phyloP scores from a whole-genome alignment of 768 basidiomycete genomes.

The Strobilomyces echinocephalus region DNA sequence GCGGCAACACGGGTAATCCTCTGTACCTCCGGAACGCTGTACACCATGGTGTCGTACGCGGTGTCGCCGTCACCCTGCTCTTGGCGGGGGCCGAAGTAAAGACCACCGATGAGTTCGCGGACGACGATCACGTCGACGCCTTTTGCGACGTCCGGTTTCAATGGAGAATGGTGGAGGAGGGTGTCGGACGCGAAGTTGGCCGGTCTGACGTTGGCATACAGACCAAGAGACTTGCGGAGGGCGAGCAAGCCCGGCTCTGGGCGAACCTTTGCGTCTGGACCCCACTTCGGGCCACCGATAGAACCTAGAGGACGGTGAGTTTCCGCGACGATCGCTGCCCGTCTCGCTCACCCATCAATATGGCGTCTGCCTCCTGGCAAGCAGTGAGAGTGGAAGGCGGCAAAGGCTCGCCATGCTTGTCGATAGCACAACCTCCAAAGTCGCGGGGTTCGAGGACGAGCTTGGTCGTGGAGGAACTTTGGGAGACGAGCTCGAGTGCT shows the following conservation, averaged over 20 bases:
- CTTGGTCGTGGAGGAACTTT: conserved; percentile 56
- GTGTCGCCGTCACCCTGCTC: conserved; percentile 70
- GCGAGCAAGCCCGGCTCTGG: conserved; percentile 88
- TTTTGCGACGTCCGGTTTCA: conserved; percentile 75
- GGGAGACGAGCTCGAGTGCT: conserved; percentile 70
- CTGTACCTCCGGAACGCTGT: conserved; percentile 87
- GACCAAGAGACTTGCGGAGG: conserved; percentile 87
- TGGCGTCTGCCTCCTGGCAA: conserved; percentile 90
- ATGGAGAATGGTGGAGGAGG: conserved; percentile 80
- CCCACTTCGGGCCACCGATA: conserved; percentile 99
- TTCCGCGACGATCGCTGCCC: not conserved
- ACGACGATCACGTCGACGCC: conserved; percentile 92
- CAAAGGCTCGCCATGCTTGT: conserved; percentile 77
- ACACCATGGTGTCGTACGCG: conserved; percentile 92
- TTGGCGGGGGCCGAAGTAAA: conserved; percentile 92
- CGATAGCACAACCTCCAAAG: conserved; percentile 94
- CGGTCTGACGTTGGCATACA: conserved; percentile 98
- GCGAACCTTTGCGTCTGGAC: conserved; percentile 78
- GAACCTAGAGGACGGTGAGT: conserved; percentile 55
- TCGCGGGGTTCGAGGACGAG: conserved; percentile 70
- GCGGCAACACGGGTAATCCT: conserved; percentile 95
- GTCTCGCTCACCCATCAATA: conserved; percentile 74
- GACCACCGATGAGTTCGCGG: conserved; percentile 93
- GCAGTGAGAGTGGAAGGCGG: conserved; percentile 82
- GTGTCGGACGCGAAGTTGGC: conserved; percentile 93